phyloP scores from a whole-genome alignment of 805 yeast genomes.

The Starmerella scarabaei region DNA sequence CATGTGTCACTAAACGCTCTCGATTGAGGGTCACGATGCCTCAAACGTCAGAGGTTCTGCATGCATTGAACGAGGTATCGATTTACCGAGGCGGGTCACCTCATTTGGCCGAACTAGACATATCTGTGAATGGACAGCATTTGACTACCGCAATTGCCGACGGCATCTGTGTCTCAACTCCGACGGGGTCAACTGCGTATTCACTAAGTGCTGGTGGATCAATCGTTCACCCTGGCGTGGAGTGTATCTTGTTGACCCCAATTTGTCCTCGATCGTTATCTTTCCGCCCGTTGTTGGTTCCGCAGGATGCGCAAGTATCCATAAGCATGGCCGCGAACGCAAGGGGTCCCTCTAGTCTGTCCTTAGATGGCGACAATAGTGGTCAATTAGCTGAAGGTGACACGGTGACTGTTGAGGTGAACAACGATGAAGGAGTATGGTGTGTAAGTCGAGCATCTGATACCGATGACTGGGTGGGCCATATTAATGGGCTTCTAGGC shows the following conservation, averaged over 20 bases:
- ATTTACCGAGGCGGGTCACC: conserved; percentile 83
- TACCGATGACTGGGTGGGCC: conserved; percentile 84
- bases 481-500: conserved; percentile 76
- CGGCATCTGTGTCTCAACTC: conserved; percentile 74
- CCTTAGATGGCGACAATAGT: conserved; percentile 76
- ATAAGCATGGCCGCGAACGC: conserved; percentile 25
- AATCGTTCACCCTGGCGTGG: conserved; percentile 78
- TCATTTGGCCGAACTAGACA: conserved; percentile 68
- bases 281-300: conserved; percentile 78
- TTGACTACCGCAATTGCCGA: conserved; percentile 86
- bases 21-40: conserved; percentile 34
- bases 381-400: conserved; percentile 60
- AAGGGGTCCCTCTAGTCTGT: conserved; percentile 38
- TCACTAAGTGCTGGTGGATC: conserved; percentile 85
- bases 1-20: conserved; percentile 61
- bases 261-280: conserved; percentile 83
- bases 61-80: conserved; percentile 87
- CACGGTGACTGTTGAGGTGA: conserved; percentile 23
- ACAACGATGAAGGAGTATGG: conserved; percentile 49
- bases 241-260: conserved; percentile 72
- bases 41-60: conserved; percentile 30
- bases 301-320: conserved; percentile 57
- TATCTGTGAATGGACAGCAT: conserved; percentile 71
- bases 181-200: conserved; percentile 93
- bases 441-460: conserved; percentile 56